Conservation (phyloP, 2,329 filamentous ascomycete genomes). For the Fusarium avenaceum region DNA sequence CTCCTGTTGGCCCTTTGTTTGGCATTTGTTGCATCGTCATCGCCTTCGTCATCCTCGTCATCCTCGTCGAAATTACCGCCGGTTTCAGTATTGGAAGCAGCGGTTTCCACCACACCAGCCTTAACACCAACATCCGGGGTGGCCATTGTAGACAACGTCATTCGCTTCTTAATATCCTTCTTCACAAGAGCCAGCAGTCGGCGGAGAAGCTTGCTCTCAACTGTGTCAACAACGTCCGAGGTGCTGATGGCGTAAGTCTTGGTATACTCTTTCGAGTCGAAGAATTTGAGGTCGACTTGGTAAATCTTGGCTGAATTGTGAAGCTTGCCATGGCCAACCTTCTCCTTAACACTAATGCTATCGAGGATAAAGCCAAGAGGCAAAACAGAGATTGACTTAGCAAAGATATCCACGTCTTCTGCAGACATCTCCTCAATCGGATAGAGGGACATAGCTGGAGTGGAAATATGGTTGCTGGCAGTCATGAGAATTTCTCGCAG, state of each 20-base stretch:
- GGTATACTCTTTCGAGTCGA: slow-evolving; percentile 85
- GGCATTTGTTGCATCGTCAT: slow-evolving; percentile 80
- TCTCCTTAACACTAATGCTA: slow-evolving; percentile 83
- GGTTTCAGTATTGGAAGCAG: slow-evolving; percentile 53
- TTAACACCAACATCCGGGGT: slow-evolving; percentile 78
- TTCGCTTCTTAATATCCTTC: slow-evolving; percentile 87
- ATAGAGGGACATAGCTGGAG: slow-evolving; percentile 88
- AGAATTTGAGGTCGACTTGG: slow-evolving; percentile 85
- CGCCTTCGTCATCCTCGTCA: slow-evolving; percentile 76
- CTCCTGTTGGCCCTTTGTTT: slow-evolving; percentile 82
- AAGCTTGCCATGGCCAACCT: slow-evolving; percentile 77
- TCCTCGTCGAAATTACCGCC: slow-evolving; percentile 56
- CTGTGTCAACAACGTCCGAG: slow-evolving; percentile 80
- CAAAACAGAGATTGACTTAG: slow-evolving; percentile 91
- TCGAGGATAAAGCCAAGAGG: slow-evolving; percentile 88
- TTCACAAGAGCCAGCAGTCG: slow-evolving; percentile 77
- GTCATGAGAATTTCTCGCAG: slow-evolving; percentile 99
- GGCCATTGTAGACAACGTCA: slow-evolving; percentile 73
- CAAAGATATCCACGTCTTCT: slow-evolving; percentile 81
- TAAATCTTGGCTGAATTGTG: slow-evolving; percentile 85
- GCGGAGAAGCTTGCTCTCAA: slow-evolving; percentile 85
- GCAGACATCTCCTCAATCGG: slow-evolving; percentile 79
- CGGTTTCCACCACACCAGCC: slow-evolving; percentile 67
- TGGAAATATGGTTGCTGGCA: slow-evolving; percentile 88
- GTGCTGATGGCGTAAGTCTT: slow-evolving; percentile 86